Evolutionary conservation across 495 filamentous ascomycete species (phyloP), one percentile per base, ranked within the genome.

Genomic region (Hypomontagnella monticulosa): DNA sequence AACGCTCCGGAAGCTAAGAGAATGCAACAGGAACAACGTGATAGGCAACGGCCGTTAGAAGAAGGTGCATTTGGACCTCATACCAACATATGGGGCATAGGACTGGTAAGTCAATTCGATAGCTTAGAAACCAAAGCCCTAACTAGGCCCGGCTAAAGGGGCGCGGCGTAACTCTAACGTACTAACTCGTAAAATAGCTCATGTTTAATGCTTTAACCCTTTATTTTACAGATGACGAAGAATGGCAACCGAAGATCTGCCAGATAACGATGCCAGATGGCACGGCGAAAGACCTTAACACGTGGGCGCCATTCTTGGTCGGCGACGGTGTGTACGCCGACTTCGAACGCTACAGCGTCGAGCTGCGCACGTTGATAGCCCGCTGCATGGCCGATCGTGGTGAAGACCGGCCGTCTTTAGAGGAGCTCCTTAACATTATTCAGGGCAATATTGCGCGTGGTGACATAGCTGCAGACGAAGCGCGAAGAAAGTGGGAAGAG

Each of bases 61-160:
- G 12, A 32, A 4, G 23, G 38, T 3, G 51, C 57, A 4, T 57
- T 67, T 12, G 64, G 64, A 48, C 47, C 53, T 6, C 64, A 67
- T 33, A 67, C 64, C 20, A 67, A 67, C 48, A 49, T 67, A 52
- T 67, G 64, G 64, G 47, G 58, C 14, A 37, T 34, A 6, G 64
- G 64, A 49, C 19, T 52, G 0, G 64, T 67, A 58, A 27, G 64
- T 54, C n/a, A 42, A 18, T 27, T n/a, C 15, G 1, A 4, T 57
- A 10, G 8, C 5, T 15, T 11, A 9, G 14, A 55, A 14, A 12
- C 19, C 19, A 20, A 15, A 18, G 8, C 12, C 15, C 16, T 14
- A 8, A 27, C 41, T 5, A 43, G 16, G 16, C 37, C 23, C 23
- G 12, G 27, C 3, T 23, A 9, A n/a, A 14, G 8, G 11, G 19